Evolutionary conservation across 208 protist genomes (phyloP), one percentile per base, ranked within the genome.

Genomic region (Lotmaria passim): DNA sequence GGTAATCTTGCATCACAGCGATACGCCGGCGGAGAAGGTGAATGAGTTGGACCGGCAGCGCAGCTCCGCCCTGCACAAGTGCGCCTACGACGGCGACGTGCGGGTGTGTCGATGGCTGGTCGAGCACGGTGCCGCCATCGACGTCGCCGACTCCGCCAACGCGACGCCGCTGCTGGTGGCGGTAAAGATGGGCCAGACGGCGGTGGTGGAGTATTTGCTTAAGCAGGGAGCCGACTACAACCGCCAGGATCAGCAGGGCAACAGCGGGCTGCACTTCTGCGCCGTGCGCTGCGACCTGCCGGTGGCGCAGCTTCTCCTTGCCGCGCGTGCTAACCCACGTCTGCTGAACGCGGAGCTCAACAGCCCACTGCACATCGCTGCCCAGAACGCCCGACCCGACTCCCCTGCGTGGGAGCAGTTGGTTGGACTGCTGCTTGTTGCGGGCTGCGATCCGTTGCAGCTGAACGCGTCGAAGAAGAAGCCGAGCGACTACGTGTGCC

Each of bases 31-130:
- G 7, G 75, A 50, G 14, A 93, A 94, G 68, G 89, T 95, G 56
- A 95, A 95, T 73, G 87, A 94, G 64, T 65, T 94, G 34, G 93
- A 97, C 69, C 81, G 82, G 46, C 93, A 93, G 59, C 75, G 73
- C 38, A 87, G 83, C 69, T 94, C 90, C 26, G 93, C 90, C 19
- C 78, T 97, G 61, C 93, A 97, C 75, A 95, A 93, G 78, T 95
- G 93, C 68, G 88, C 90, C 36, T 97, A 90, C 43, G 90, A 95
- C 70, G 93, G 93, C 56, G 90, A 96, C 44, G 87, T 96, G 53
- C 85, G 88, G 33, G 93, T 97, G 39, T 91, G 80, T 50, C 75
- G 82, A 28, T 96, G 90, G 90, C 75, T 97, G 14, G 88, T 97
- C 10, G 85, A 96, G 66, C 89, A 97, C 68, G 91, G 90, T 53